Base-by-base conservation (phyloP, 192 early-diverging fungal genomes). In the Fimicolochytrium jonesii region DNA sequence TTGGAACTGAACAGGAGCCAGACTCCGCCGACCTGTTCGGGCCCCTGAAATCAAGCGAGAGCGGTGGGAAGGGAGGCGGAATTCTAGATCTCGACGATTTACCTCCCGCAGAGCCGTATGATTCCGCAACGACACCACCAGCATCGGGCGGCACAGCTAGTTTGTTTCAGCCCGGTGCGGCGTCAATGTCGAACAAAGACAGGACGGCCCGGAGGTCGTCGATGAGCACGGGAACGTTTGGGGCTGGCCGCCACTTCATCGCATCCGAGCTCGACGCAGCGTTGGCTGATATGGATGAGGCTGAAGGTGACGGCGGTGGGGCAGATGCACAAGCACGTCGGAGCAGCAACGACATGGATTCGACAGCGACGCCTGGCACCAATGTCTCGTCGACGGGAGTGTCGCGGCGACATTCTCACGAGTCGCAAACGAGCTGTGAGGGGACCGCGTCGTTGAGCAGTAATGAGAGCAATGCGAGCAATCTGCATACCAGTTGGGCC, bases 191-290 rank as follows among this genome's bases (percentile, higher is more conserved):
- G 0, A 4, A 1, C 22, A 37, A 15, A 15, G 62, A 64, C 39
- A 64, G 53, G 62, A 23, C 41, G 0, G 51, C 51, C 13, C 50
- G 62, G 5, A 50, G 62, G 25, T 55, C 62, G 41, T 64, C 62
- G 13, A 64, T 64, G 62, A 22, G 31, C 31, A 23, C 35, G 13
- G 51, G 51, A 0, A 29, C 41, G 34, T 64, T 64, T 31, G 62
- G 62, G 9, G 62, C 62, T 10, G 62, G 62, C 13, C 33, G 62
- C 1, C 17, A 44, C 20, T 64, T 64, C 37, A 42, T 39, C 9
- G 39, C 32, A 10, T 37, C 35, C 7, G 62, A 64, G 42, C 37
- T 64, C 34, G 62, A 64, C 42, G 62, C 49, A 6, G 62, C 62
- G 2, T 34, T 64, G 37, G 62, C 35, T 36, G 52, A 26, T 6